Percentiles rank a stretch among this genome's conserved stretches.
These are phyloP conservation scores for Debaryomyces castellii DNA, from an alignment of 805 yeast species.

Conservation along the genomic window DNA sequence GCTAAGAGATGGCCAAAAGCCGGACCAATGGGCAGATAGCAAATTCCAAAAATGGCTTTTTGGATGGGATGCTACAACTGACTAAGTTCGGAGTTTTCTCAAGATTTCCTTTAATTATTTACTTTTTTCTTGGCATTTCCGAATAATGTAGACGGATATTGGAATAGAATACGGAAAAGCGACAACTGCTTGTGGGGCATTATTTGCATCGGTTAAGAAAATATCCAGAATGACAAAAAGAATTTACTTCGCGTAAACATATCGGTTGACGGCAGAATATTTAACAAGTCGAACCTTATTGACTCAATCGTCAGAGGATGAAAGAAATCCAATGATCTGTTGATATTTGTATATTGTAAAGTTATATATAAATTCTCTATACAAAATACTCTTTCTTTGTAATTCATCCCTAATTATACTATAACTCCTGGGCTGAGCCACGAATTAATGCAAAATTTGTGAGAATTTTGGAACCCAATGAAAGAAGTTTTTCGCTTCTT, in stretches of 20 bases:
- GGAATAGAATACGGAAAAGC: background rate
- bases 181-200: background rate
- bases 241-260: no score
- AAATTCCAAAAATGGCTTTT: slow-evolving; percentile 24
- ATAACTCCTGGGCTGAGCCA: no score
- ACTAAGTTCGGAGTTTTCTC: background rate
- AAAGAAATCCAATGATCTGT: background rate
- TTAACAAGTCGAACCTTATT: background rate
- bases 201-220: background rate
- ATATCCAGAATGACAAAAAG: background rate
- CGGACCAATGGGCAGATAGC: slow-evolving; percentile 25
- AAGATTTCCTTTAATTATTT: background rate
- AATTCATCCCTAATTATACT: no score
- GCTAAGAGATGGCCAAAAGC: slow-evolving; percentile 12
- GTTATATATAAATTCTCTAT: no score
- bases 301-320: no score
- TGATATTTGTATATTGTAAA: no score
- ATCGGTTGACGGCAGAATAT: background rate
- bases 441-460: no score
- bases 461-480: no score
- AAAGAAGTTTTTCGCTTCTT: no score
- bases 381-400: no score
- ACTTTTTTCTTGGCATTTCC: background rate
- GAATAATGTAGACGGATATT: background rate
- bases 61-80: slow-evolving; percentile 20